Conservation (phyloP, 106 monocot species). For the Acanthochlamys bracteata region DNA sequence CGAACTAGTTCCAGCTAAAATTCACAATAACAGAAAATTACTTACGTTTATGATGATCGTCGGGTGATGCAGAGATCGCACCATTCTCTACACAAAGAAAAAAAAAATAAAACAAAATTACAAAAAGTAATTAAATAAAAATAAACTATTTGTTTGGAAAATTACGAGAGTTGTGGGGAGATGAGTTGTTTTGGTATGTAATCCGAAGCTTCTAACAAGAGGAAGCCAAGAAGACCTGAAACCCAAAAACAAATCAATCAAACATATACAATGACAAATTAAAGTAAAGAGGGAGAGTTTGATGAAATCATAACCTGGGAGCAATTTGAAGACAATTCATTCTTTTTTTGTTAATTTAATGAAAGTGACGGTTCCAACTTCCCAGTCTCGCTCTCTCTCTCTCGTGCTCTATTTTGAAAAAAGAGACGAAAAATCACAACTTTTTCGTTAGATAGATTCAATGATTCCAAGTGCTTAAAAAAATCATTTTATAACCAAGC, state of each 20-base stretch:
- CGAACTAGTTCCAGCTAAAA: not conserved
- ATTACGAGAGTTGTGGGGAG: constrained; percentile 22
- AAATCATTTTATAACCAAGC: too few relatives aligned
- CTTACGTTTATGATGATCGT: constrained; percentile 34
- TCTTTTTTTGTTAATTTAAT: too few relatives aligned
- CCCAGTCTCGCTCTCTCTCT: too few relatives aligned
- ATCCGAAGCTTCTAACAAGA: not conserved
- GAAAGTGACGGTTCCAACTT: too few relatives aligned
- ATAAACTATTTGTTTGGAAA: not conserved
- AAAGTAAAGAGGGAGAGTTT: too few relatives aligned
- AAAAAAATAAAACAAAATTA: constrained; percentile 5
- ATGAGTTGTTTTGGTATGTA: constrained; percentile 11
- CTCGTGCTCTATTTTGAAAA: too few relatives aligned
- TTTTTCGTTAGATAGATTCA: too few relatives aligned
- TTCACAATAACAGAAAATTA: not conserved
- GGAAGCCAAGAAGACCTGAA: constrained; percentile 14
- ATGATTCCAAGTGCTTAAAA: too few relatives aligned
- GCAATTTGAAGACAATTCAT: constrained; percentile 11
- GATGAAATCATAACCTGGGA: too few relatives aligned
- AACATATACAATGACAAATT: too few relatives aligned
- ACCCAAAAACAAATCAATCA: not conserved
- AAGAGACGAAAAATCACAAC: too few relatives aligned
- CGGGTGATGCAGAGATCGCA: constrained; percentile 20
- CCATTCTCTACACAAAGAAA: constrained; percentile 32
- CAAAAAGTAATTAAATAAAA: not conserved